Percentiles rank a stretch among this genome's conserved stretches.
Conservation (phyloP, 2,329 filamentous ascomycete species). For the Emergomyces pasteurianus region DNA sequence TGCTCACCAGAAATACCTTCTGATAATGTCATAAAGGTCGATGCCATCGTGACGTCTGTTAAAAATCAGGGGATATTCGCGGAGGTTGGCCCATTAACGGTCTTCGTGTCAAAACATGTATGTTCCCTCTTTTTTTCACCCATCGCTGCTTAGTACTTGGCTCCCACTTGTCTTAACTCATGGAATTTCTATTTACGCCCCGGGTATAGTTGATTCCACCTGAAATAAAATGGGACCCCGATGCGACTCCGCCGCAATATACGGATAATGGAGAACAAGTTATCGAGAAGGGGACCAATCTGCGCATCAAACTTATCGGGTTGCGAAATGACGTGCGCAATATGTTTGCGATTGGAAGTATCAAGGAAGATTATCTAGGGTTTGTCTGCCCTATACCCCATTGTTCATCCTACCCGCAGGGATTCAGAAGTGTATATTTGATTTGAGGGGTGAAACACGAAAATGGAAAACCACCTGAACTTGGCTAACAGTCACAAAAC, state of each 20-base stretch:
- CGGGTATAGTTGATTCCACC: conserved; percentile 64
- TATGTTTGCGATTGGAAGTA: conserved; percentile 95
- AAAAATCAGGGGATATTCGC: conserved; percentile 76
- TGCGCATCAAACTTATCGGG: conserved; percentile 89
- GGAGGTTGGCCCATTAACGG: conserved; percentile 36
- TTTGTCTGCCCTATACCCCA: conserved; percentile 16
- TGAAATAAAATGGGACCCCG: conserved; percentile 88
- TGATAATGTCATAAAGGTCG: conserved; percentile 51
- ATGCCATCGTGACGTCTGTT: conserved; percentile 84
- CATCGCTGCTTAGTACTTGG: background rate
- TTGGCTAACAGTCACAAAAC: background rate
- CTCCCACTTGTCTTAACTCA: background rate
- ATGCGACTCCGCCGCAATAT: conserved; percentile 91
- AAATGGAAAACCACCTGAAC: background rate
- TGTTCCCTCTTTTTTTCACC: conserved; percentile 20
- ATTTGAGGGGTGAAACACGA: background rate
- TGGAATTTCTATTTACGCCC: background rate
- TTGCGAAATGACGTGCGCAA: conserved; percentile 84
- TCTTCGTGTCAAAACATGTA: conserved; percentile 57
- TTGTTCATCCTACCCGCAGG: background rate
- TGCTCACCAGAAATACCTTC: conserved; percentile 7
- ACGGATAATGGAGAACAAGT: conserved; percentile 90
- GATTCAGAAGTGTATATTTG: background rate
- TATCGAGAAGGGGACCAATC: conserved; percentile 85
- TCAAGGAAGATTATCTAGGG: conserved; percentile 60